Evolutionary conservation across 2,329 filamentous ascomycete genomes (phyloP), one percentile per base, ranked within the genome.

Genomic region (Cladosporium sp.): DNA sequence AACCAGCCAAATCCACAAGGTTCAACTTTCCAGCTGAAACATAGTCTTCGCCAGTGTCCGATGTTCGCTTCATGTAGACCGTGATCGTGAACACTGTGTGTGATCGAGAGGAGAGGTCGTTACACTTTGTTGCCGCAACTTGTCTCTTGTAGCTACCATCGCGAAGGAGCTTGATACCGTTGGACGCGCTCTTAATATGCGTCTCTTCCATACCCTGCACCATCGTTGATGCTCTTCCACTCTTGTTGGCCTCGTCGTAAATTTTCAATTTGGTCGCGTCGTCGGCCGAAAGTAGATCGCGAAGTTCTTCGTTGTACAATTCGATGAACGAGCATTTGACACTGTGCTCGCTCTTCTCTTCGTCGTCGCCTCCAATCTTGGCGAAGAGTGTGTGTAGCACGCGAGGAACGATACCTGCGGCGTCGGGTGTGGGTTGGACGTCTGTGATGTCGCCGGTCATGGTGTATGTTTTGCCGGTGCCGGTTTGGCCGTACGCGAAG

Each of bases 61-160:
- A 87, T 0, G 87, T 87, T 68, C 90, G 89, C 79, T 96, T 97
- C 74, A 93, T 90, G 75, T 93, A 92, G 0, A 93, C 92, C 0
- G 94, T 97, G 67, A 99, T 92, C 8, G 95, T 98, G 76, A 99
- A 99, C 26, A 99, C 91, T 0, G 95, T 99, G 76, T 99, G 96
- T 81, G 93, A 97, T 78, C 95, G 89, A 73, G 93, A 97, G 79
- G 93, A 97, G 65, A 98, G 87, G 74, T 99, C 95, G 77, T 99
- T 99, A 86, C 95, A 99, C 79, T 98, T 98, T n/a, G 95, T 99
- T 4, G 96, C 93, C 6, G 95, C 96, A n/a, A 99, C 95, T 79
- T 99, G 95, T 59, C 95, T 90, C 79, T 93, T 96, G 80, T 95
- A 85, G 78, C 93, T 97, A 68, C 95, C 96, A 69, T 90, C 86